phyloP scores from a whole-genome alignment of 163 green algal genomes.

The Chlamydomonas reinhardtii region DNA sequence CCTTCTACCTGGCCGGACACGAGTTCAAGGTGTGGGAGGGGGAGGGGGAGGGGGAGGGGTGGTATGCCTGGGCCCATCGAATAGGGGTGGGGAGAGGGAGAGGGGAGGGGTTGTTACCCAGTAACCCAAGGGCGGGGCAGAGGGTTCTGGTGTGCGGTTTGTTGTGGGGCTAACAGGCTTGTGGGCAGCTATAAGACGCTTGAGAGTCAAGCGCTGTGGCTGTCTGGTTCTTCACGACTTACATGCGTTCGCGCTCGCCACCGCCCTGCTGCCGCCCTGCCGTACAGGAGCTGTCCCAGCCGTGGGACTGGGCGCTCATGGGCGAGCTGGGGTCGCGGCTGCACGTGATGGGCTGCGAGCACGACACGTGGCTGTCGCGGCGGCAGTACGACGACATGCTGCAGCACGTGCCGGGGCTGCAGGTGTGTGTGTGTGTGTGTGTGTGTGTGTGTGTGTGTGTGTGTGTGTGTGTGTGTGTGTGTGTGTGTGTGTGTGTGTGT shows the following conservation, averaged over 20 bases:
- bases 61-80: no score
- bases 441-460: not conserved
- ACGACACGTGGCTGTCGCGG: conserved; percentile 34
- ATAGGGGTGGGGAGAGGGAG: not conserved
- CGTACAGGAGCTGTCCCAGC: conserved; percentile 35
- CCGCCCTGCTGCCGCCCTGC: not conserved
- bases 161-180: no score
- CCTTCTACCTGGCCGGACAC: conserved; percentile 38
- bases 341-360: conserved; percentile 48
- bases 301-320: conserved; percentile 38
- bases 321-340: not conserved
- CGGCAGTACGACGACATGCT: conserved; percentile 38
- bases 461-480: no score
- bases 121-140: no score
- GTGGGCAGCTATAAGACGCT: no score
- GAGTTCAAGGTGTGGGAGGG: conserved; percentile 25
- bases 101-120: no score
- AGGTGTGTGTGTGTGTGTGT: not conserved
- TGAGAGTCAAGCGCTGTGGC: no score
- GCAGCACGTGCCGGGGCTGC: conserved; percentile 36
- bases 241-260: no score
- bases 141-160: no score
- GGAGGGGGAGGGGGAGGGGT: not conserved
- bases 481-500: no score
- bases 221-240: no score